These are phyloP conservation scores for Eucalyptus globulus DNA, from an alignment of 345 rosid species.

Conservation along the genomic window DNA sequence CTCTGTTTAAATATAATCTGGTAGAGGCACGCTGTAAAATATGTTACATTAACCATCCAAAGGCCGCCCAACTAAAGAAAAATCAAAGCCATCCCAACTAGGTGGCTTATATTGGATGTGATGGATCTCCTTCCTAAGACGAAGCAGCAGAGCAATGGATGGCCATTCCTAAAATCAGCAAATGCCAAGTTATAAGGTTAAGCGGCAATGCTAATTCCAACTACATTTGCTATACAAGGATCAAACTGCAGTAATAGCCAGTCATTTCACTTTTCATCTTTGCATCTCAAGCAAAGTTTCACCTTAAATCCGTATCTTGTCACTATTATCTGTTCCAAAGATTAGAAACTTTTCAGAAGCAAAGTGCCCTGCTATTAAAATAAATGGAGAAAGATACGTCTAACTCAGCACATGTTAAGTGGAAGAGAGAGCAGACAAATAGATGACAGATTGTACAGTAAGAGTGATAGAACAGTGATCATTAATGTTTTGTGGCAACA, in stretches of 20 bases:
- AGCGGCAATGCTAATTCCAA: not conserved
- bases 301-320: not conserved
- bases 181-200: not conserved
- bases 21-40: not conserved
- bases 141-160: not conserved
- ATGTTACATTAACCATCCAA: not conserved
- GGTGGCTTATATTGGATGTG: not conserved
- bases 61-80: not conserved
- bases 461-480: not conserved
- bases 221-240: not conserved
- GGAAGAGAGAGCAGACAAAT: not conserved
- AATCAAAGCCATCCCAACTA: not conserved
- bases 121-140: not conserved
- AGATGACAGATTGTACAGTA: not conserved
- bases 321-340: not conserved
- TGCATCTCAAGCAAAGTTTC: not conserved
- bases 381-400: not conserved
- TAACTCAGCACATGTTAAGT: not conserved
- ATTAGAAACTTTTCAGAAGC: not conserved
- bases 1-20: not conserved
- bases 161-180: not conserved
- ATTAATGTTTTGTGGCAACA: not conserved
- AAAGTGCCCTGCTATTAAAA: not conserved
- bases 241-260: not conserved
- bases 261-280: not conserved